A percentile compares a stretch with the other conserved stretches of the same genome.
phyloP scores from a whole-genome alignment of 2,329 filamentous ascomycete species.

The Colletotrichum sp. region DNA sequence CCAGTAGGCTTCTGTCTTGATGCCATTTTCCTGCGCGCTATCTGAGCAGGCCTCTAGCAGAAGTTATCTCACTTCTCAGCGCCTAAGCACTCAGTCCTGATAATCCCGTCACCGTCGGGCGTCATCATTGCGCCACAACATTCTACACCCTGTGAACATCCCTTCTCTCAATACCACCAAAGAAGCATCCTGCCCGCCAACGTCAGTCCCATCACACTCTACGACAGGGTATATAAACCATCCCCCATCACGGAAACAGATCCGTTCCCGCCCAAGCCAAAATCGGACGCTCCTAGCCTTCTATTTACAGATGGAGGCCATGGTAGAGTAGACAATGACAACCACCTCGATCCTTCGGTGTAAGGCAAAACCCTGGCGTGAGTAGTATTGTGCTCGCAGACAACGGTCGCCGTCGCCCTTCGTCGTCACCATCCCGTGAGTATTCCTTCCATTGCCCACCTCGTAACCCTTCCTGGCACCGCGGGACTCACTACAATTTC shows the following conservation, averaged over 20 bases:
- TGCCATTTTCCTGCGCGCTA: neutral
- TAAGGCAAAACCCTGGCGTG: neutral
- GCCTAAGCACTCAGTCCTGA: too few relatives aligned
- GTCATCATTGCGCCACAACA: neutral
- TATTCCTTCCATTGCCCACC: neutral
- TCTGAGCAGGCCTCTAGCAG: neutral
- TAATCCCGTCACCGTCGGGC: accelerated
- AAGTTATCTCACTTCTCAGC: neutral
- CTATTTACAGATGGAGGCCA: neutral
- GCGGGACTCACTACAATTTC: too few relatives aligned
- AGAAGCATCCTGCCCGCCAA: neutral
- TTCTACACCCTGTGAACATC: too few relatives aligned
- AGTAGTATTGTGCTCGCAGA: accelerated
- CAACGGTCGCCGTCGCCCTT: accelerated
- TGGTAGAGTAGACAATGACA: neutral
- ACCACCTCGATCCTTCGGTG: neutral
- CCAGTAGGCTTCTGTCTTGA: neutral
- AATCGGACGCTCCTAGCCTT: neutral
- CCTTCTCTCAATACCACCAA: too few relatives aligned
- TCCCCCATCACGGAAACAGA: neutral
- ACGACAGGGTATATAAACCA: neutral
- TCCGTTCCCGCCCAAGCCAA: neutral
- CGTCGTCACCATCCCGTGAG: neutral
- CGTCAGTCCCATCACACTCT: accelerated
- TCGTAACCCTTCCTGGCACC: too few relatives aligned